Evolutionary conservation across 768 basidiomycete genomes (phyloP).

Genomic region (Suillus weaverae): DNA sequence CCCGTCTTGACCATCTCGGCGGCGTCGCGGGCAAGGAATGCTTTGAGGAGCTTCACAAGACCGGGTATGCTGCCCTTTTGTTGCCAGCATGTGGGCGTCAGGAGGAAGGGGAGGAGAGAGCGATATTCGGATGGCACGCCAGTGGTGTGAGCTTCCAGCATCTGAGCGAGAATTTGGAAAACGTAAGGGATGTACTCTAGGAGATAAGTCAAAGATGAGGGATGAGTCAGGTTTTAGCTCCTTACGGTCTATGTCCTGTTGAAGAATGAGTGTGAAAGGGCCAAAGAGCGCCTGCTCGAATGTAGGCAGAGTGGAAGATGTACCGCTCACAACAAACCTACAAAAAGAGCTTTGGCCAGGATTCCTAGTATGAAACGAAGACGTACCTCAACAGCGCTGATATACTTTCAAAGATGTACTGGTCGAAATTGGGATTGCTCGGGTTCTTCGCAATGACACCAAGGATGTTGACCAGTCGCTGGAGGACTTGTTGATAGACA

Average conservation of each 20-base stretch:
- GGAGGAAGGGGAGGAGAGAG: conserved; percentile 73
- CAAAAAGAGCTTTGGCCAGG: conserved; percentile 2
- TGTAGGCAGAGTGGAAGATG: conserved; percentile 59
- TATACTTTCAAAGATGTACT: conserved; percentile 95
- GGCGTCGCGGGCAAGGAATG: conserved; percentile 76
- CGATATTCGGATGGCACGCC: conserved; percentile 78
- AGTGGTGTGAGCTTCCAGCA: conserved; percentile 77
- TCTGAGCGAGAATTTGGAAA: conserved; percentile 95
- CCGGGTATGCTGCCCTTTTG: conserved; percentile 95
- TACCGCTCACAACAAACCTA: conserved; percentile 80
- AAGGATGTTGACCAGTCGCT: conserved; percentile 78
- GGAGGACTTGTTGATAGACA: conserved; percentile 61
- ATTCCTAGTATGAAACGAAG: neutral
- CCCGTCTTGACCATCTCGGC: conserved; percentile 63
- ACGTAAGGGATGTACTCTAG: conserved; percentile 96
- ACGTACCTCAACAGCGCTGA: conserved; percentile 85
- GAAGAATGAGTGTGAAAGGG: conserved; percentile 83
- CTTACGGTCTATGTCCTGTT: conserved; percentile 92
- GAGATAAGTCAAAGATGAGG: neutral
- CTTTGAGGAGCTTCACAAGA: conserved; percentile 82
- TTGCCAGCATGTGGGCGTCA: conserved; percentile 86
- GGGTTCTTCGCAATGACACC: conserved; percentile 93
- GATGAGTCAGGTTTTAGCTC: neutral
- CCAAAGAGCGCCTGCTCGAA: conserved; percentile 86
- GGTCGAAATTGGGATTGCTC: conserved; percentile 96